phyloP scores from a whole-genome alignment of 495 filamentous ascomycete species.

The Xylaria curta region DNA sequence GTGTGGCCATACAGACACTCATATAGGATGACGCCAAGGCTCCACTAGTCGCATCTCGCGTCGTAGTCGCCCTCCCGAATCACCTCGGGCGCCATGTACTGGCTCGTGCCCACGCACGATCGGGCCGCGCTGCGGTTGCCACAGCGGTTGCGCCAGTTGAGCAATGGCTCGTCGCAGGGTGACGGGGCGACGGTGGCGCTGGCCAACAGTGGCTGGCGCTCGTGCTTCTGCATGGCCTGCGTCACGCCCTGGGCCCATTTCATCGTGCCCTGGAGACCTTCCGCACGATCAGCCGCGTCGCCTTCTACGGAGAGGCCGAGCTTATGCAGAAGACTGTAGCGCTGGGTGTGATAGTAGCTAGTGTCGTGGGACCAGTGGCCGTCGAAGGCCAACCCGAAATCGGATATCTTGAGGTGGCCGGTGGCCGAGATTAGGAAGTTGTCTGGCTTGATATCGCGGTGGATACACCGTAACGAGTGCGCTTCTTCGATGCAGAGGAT shows the following conservation, averaged over 20 bases:
- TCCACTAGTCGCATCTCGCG: slow-evolving; percentile 96
- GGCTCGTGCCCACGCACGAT: slow-evolving; percentile 93
- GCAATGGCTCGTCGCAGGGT: slow-evolving; percentile 58
- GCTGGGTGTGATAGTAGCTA: slow-evolving; percentile 79
- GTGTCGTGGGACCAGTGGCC: slow-evolving; percentile 94
- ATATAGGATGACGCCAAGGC: slow-evolving; percentile 88
- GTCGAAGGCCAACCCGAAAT: slow-evolving; percentile 94
- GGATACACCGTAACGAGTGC: slow-evolving; percentile 85
- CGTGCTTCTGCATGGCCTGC: slow-evolving; percentile 57
- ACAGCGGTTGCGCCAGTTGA: slow-evolving; percentile 79
- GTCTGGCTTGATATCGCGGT: slow-evolving; percentile 95
- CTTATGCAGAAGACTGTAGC: slow-evolving; percentile 75
- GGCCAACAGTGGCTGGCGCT: slow-evolving; percentile 40
- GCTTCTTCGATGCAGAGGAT: slow-evolving; percentile 92
- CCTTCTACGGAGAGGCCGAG: slow-evolving; percentile 77
- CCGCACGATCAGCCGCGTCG: slow-evolving; percentile 72
- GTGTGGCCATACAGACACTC: slow-evolving; percentile 94
- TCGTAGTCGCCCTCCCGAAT: slow-evolving; percentile 84
- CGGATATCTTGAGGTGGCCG: slow-evolving; percentile 92
- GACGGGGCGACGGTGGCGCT: slow-evolving; percentile 24
- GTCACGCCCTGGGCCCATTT: slow-evolving; percentile 55
- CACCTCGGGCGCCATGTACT: slow-evolving; percentile 97
- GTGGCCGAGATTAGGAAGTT: slow-evolving; percentile 90
- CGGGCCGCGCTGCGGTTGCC: slow-evolving; percentile 76
- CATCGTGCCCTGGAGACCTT: slow-evolving; percentile 55